Conservation (phyloP, 2,329 filamentous ascomycete species). For the Xylariomycetidae sp. region DNA sequence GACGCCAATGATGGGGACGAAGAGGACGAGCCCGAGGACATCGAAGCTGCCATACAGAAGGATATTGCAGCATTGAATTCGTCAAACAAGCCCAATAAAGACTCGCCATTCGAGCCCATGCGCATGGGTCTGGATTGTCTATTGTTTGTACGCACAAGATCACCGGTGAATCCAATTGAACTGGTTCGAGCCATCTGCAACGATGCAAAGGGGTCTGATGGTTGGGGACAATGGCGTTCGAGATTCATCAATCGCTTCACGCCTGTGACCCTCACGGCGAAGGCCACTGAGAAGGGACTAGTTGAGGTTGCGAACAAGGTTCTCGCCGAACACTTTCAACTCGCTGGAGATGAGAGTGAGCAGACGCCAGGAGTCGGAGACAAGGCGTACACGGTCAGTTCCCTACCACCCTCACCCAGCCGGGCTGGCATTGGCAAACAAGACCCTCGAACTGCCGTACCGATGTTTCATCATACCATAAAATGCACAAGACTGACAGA, state of each 20-base stretch:
- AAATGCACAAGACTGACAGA: conserved; percentile 7
- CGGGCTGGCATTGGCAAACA: too few relatives aligned
- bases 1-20: conserved; percentile 34
- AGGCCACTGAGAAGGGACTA: conserved; percentile 65
- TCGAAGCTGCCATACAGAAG: conserved; percentile 67
- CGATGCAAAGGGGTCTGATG: conserved; percentile 43
- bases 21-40: conserved; percentile 50
- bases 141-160: conserved; percentile 55
- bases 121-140: conserved; percentile 57
- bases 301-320: conserved; percentile 60
- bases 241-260: conserved; percentile 58
- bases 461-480: background rate
- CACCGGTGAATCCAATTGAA: conserved; percentile 51
- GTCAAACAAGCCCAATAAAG: conserved; percentile 33
- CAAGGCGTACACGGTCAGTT: conserved; percentile 37
- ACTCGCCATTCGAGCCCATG: conserved; percentile 48
- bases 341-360: conserved; percentile 25
- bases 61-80: conserved; percentile 63
- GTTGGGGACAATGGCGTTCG: conserved; percentile 40
- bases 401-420: conserved; percentile 1
- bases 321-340: conserved; percentile 57
- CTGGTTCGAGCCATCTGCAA: conserved; percentile 52
- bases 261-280: conserved; percentile 46
- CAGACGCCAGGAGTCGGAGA: conserved; percentile 9
- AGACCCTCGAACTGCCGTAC: too few relatives aligned